These are phyloP conservation scores for Mucor mucedo DNA, from an alignment of 371 early-diverging fungal genomes.

Conservation along the genomic window DNA sequence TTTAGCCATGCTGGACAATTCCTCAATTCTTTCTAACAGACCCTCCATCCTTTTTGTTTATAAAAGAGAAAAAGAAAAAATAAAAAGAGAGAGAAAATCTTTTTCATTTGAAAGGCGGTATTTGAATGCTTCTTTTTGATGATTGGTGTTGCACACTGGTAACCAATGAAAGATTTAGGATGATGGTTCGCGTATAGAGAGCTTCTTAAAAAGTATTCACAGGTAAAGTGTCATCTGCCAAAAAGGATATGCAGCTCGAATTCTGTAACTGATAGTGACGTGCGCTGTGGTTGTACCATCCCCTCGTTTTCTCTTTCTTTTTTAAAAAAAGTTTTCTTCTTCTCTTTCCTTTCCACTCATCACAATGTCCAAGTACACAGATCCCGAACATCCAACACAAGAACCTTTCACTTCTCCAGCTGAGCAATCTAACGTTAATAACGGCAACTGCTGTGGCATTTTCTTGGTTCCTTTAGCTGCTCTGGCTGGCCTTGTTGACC, in stretches of 20 bases:
- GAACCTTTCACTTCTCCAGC: conserved; percentile 34
- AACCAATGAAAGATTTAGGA: neutral
- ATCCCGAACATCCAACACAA: conserved; percentile 29
- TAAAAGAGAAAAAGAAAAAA: neutral
- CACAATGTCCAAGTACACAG: conserved; percentile 2
- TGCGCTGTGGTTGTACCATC: neutral
- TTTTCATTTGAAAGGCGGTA: neutral
- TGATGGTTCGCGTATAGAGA: too few species aligned
- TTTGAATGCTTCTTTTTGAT: neutral
- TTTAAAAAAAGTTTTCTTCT: neutral
- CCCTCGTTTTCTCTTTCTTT: conserved; percentile 1
- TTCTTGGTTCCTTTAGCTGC: conserved; percentile 38
- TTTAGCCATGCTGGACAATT: conserved; percentile 6
- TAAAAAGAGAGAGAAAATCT: neutral
- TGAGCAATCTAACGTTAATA: conserved; percentile 37
- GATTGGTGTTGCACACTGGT: neutral
- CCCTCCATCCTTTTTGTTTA: neutral
- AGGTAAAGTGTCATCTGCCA: too few species aligned
- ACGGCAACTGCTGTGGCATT: conserved; percentile 38
- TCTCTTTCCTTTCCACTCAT: neutral
- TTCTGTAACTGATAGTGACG: too few species aligned
- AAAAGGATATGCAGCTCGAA: too few species aligned
- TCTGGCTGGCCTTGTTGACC: conserved; percentile 38
- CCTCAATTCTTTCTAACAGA: conserved; percentile 11
- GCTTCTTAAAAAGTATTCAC: too few species aligned